Evolutionary conservation across 2,329 filamentous ascomycete species (phyloP).

Genomic region (Fusarium brevicatenulatum): DNA sequence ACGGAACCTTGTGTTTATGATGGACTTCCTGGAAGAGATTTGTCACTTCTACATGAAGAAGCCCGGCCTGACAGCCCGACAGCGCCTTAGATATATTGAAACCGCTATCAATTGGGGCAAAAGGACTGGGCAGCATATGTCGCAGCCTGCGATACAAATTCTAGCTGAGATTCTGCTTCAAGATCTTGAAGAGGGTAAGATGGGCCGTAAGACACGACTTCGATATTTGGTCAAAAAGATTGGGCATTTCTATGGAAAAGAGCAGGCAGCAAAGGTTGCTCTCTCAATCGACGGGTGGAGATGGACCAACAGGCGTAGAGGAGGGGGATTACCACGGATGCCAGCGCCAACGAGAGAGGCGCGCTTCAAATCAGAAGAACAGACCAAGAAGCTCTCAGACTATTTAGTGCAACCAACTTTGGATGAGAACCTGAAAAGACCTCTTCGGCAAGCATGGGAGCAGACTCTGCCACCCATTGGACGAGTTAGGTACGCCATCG

Average conservation of each 20-base stretch:
- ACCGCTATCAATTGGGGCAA: constrained; percentile 41
- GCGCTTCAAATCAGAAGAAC: background rate
- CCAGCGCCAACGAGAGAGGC: background rate
- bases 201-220: constrained; percentile 48
- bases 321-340: background rate
- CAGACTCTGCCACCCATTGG: background rate
- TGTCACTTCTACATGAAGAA: constrained; percentile 45
- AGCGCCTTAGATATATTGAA: constrained; percentile 46
- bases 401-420: background rate
- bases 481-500: background rate
- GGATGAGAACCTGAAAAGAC: background rate
- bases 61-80: constrained; percentile 44
- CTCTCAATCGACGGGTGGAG: constrained; percentile 37
- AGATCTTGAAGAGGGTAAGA: constrained; percentile 49
- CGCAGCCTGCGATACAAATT: constrained; percentile 42
- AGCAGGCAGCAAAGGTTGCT: constrained; percentile 28
- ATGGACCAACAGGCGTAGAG: constrained; percentile 29
- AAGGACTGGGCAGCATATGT: constrained; percentile 37
- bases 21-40: constrained; percentile 47
- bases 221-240: constrained; percentile 45
- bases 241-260: constrained; percentile 41
- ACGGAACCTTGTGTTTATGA: constrained; percentile 16
- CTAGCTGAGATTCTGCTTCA: constrained; percentile 44
- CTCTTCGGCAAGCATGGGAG: background rate
- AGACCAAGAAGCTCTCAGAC: background rate